phyloP scores from a whole-genome alignment of 176 grass and related monocot species.

The Zoysia pacifica region DNA sequence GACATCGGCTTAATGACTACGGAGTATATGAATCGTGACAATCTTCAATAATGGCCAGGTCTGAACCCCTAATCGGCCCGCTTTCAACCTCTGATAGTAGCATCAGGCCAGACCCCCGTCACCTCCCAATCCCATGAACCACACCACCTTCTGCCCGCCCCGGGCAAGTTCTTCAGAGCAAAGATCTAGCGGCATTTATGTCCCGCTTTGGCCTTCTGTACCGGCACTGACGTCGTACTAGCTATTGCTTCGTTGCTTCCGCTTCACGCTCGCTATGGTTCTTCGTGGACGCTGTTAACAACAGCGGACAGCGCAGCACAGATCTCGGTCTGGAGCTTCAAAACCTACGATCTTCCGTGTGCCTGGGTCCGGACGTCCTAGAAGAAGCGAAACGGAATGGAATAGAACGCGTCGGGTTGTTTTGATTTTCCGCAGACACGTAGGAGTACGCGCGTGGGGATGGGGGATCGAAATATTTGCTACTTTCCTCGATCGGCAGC shows the following conservation, averaged over 20 bases:
- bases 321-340: not conserved
- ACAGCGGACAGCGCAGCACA: slow-evolving; percentile 5
- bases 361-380: not conserved
- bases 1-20: slow-evolving; percentile 11
- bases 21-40: not conserved
- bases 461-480: slow-evolving; percentile 7
- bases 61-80: not conserved
- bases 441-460: not conserved
- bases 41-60: not conserved
- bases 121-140: slow-evolving; percentile 34
- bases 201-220: slow-evolving; percentile 23
- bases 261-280: slow-evolving; percentile 21
- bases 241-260: slow-evolving; percentile 30
- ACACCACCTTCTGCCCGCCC: slow-evolving; percentile 29
- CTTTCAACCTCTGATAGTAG: not conserved
- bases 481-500: slow-evolving; percentile 1
- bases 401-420: not conserved
- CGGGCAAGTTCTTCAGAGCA: slow-evolving; percentile 5
- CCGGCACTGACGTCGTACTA: slow-evolving; percentile 36
- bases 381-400: not conserved
- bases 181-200: slow-evolving; percentile 41
- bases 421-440: not conserved
- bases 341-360: not conserved
- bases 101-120: slow-evolving; percentile 7
- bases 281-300: not conserved